Percentiles rank a stretch among this genome's conserved stretches.
Evolutionary conservation across 164 flowering plant species (phyloP).

Genomic region (Vitis riparia): DNA sequence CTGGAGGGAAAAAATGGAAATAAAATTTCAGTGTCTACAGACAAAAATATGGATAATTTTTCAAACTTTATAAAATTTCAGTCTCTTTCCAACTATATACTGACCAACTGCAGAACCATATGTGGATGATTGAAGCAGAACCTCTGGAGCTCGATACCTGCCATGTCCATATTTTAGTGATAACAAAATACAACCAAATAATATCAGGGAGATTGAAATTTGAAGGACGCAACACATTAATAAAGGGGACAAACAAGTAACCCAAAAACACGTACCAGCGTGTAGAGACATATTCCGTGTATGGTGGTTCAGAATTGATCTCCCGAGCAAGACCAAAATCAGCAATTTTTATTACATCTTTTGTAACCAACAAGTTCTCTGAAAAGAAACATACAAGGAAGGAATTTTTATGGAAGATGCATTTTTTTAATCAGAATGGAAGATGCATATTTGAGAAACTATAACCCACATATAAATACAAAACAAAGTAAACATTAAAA

Average conservation of each 20-base stretch:
- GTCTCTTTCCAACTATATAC: slow-evolving; percentile 18
- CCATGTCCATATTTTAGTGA: background rate
- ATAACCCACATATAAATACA: too few relatives aligned
- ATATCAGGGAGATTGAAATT: background rate
- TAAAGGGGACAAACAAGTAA: background rate
- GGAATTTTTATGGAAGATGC: background rate
- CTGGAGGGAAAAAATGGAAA: slow-evolving; percentile 29
- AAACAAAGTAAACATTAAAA: too few relatives aligned
- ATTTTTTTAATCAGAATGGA: background rate
- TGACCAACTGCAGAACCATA: slow-evolving; percentile 90
- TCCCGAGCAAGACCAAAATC: slow-evolving; percentile 99
- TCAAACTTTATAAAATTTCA: background rate
- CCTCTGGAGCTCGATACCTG: slow-evolving; percentile 99
- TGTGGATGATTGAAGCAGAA: slow-evolving; percentile 74
- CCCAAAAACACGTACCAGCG: slow-evolving; percentile 58
- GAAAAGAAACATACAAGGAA: slow-evolving; percentile 4
- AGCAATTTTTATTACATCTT: slow-evolving; percentile 77
- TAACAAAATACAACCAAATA: background rate
- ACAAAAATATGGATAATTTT: background rate
- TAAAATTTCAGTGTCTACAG: background rate
- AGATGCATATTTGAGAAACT: too few relatives aligned
- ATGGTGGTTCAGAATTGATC: slow-evolving; percentile 74
- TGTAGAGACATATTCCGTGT: slow-evolving; percentile 89
- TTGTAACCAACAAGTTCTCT: slow-evolving; percentile 84
- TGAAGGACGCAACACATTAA: background rate